Evolutionary conservation across 2,329 filamentous ascomycete genomes (phyloP), one percentile per base, ranked within the genome.

Genomic region (Epichloe sp.): DNA sequence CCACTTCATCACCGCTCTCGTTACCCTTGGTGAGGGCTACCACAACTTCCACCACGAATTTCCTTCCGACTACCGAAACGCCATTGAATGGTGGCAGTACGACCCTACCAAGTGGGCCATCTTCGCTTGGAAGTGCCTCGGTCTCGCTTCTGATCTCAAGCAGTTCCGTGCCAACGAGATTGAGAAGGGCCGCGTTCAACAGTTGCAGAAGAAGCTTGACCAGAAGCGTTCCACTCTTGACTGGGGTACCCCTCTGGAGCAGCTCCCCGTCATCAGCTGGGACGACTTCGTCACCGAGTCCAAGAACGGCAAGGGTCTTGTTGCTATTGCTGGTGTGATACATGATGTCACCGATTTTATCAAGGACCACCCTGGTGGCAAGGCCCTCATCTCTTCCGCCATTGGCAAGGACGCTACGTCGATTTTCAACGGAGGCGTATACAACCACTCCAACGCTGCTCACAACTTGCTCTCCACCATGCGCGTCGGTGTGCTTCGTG

Each of bases 11-110:
- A 94, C 88, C 41, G 88, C 88, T 44, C 72, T 94, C 17, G 83
- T 88, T 59, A 94, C 88, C 43, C 83, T 94, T 21, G 88, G 88
- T 47, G 88, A 90, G 71, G 88, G 88, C 34, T 94, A 94, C 74
- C 88, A 94, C 78, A 94, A 94, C 78, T 94, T 94, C 78, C 88
- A 94, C 72, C 88, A 94, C 77, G 88, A 94, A 69, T 94, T 94
- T 72, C 88, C 88, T 50, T 91, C 86, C 11, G 88, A 94, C 69
- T 94, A 93, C 80, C 86, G 88, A 66, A 94, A 94, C 66, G 88
- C 87, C 55, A 91, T 93, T 59, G 77, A 88, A 70, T 94, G 88
- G 87, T 85, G 82, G 72, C 88, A 94, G 65, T 94, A 94, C 63
- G 88, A 94, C 67, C 88, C 88, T 45, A 94, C 88, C 67, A 94